Conservation (phyloP, 495 filamentous ascomycete species). For the Penicillium ochrochloron region DNA sequence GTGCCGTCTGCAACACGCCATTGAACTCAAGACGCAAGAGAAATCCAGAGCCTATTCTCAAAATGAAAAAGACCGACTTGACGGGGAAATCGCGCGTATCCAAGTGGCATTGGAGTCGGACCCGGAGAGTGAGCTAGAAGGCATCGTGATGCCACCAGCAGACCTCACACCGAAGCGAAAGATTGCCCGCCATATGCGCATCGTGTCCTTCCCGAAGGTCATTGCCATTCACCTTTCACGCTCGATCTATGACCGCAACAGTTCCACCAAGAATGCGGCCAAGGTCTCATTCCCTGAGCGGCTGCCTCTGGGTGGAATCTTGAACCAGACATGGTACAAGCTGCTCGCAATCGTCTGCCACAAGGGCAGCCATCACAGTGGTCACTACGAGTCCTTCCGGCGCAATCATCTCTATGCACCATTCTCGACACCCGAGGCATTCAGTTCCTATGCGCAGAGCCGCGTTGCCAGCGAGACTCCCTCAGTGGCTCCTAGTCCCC, state of each 20-base stretch:
- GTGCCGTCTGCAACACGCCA: slow-evolving; percentile 83
- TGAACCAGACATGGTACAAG: slow-evolving; percentile 79
- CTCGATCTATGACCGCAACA: slow-evolving; percentile 81
- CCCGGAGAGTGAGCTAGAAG: slow-evolving; percentile 75
- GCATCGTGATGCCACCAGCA: slow-evolving; percentile 72
- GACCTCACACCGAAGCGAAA: slow-evolving; percentile 76
- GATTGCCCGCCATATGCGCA: slow-evolving; percentile 84
- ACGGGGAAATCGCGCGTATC: slow-evolving; percentile 59
- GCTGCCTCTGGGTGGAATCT: slow-evolving; percentile 77
- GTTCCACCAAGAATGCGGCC: slow-evolving; percentile 89
- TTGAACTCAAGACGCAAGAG: slow-evolving; percentile 57
- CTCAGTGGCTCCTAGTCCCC: slow-evolving; percentile 50
- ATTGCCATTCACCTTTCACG: slow-evolving; percentile 91
- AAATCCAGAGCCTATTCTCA: slow-evolving; percentile 48
- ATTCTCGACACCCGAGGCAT: slow-evolving; percentile 79
- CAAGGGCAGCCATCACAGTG: slow-evolving; percentile 93
- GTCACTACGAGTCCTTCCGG: slow-evolving; percentile 96
- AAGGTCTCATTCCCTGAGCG: slow-evolving; percentile 90
- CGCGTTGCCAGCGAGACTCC: slow-evolving; percentile 53
- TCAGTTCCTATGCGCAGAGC: slow-evolving; percentile 71
- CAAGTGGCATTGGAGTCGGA: slow-evolving; percentile 68
- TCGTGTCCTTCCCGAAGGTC: slow-evolving; percentile 84
- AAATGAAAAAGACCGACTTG: slow-evolving; percentile 56
- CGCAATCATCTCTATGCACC: slow-evolving; percentile 79
- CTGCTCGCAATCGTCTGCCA: slow-evolving; percentile 89